A percentile compares a stretch with the other conserved stretches of the same genome.
These are phyloP conservation scores for Aspergillus sojae DNA, from an alignment of 2,329 filamentous ascomycete genomes.

Conservation along the genomic window DNA sequence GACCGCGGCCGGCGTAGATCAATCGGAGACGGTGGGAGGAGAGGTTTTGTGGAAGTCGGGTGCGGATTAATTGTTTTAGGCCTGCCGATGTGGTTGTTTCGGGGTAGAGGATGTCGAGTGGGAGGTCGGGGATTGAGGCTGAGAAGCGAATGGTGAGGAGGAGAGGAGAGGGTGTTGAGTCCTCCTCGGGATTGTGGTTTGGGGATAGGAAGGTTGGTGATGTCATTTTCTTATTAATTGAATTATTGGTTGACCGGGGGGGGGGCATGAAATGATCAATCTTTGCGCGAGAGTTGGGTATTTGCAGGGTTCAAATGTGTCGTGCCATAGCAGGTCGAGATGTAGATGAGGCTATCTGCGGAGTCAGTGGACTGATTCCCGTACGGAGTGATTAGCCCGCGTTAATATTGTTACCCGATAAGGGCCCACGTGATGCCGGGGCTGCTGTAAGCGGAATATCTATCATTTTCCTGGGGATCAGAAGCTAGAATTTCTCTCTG, in stretches of 20 bases:
- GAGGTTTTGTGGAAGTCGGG: slow-evolving; percentile 64
- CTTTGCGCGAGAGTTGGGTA: background rate
- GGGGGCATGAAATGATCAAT: background rate
- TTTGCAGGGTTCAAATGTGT: background rate
- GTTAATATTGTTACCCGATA: background rate
- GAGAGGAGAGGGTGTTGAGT: slow-evolving; percentile 44
- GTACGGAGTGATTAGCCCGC: background rate
- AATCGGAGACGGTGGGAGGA: slow-evolving; percentile 76
- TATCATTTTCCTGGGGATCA: background rate
- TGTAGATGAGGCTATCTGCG: background rate
- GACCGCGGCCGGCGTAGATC: slow-evolving; percentile 85
- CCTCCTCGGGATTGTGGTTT: slow-evolving; percentile 8
- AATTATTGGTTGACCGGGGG: background rate
- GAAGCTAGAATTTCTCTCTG: background rate
- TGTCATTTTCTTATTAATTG: slow-evolving; percentile 18
- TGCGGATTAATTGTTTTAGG: slow-evolving; percentile 80
- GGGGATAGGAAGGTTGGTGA: slow-evolving; percentile 20
- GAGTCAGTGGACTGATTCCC: background rate
- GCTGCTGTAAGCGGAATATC: background rate
- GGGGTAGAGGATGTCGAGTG: slow-evolving; percentile 72
- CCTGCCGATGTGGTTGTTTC: slow-evolving; percentile 71
- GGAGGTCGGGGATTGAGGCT: slow-evolving; percentile 78
- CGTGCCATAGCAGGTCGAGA: background rate
- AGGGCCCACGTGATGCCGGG: slow-evolving; percentile 14
- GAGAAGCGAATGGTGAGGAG: slow-evolving; percentile 90